These are phyloP conservation scores for Aspergillus latus DNA, from an alignment of 2,329 filamentous ascomycete species.

Conservation along the genomic window DNA sequence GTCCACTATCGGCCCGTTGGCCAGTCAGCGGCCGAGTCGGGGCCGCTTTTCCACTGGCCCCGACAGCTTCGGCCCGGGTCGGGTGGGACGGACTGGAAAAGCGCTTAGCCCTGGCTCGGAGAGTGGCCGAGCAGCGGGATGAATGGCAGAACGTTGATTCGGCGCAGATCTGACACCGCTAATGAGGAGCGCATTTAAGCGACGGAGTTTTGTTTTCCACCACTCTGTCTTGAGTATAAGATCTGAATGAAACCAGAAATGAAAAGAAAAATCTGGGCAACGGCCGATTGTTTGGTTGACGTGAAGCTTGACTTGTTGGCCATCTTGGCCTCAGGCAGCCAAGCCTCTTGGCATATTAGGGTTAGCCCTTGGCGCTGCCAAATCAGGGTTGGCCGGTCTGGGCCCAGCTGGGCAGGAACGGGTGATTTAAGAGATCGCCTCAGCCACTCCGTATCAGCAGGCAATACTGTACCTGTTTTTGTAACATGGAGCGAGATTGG, in stretches of 20 bases:
- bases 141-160: not conserved
- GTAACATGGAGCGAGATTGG: too few species aligned
- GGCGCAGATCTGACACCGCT: not conserved
- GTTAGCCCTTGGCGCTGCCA: too few species aligned
- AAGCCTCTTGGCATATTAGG: too few species aligned
- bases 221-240: not conserved
- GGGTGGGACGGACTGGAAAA: not conserved
- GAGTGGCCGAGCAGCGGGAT: not conserved
- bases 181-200: not conserved
- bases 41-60: not conserved
- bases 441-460: too few species aligned
- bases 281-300: too few species aligned
- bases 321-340: too few species aligned
- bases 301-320: too few species aligned
- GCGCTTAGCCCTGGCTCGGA: slow-evolving; percentile 7
- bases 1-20: slow-evolving; percentile 6
- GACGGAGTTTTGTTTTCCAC: not conserved
- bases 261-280: not conserved
- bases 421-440: too few species aligned
- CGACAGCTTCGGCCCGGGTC: not conserved
- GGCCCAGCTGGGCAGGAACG: too few species aligned
- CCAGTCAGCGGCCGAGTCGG: slow-evolving; percentile 1
- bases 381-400: too few species aligned
- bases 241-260: not conserved
- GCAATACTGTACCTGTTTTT: too few species aligned